These are phyloP conservation scores for Piloderma croceum DNA, from an alignment of 768 basidiomycete genomes.

Conservation along the genomic window DNA sequence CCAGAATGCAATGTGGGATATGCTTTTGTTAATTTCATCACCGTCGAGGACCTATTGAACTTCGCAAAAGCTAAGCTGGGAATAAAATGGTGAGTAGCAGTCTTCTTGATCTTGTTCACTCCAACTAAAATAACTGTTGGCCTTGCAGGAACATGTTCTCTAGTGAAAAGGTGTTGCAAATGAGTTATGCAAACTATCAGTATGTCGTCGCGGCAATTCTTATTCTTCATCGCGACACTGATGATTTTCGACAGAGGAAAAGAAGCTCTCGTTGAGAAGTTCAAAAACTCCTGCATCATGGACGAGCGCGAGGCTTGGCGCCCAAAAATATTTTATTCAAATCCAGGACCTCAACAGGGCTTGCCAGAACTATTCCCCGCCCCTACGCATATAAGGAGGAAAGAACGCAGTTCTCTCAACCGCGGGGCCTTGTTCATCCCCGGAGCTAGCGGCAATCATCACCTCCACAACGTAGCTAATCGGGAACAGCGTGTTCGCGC, in stretches of 20 bases:
- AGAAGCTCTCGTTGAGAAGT: slow-evolving; percentile 85
- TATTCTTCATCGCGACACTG: no score
- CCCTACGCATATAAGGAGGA: slow-evolving; percentile 74
- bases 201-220: slow-evolving; percentile 45
- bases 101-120: background rate
- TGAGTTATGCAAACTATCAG: slow-evolving; percentile 93
- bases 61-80: slow-evolving; percentile 75
- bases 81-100: slow-evolving; percentile 65
- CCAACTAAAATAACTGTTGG: background rate
- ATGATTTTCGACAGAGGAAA: slow-evolving; percentile 77
- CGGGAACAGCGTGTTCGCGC: no score
- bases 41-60: slow-evolving; percentile 64
- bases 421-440: slow-evolving; percentile 68
- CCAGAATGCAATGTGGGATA: slow-evolving; percentile 74
- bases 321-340: slow-evolving; percentile 79
- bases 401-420: slow-evolving; percentile 78
- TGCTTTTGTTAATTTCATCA: slow-evolving; percentile 89
- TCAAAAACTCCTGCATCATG: slow-evolving; percentile 89
- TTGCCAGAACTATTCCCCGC: slow-evolving; percentile 76
- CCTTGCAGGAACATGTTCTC: slow-evolving; percentile 79
- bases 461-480: no score
- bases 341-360: slow-evolving; percentile 64
- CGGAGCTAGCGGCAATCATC: no score
- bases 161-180: slow-evolving; percentile 84
- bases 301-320: slow-evolving; percentile 79